These are phyloP conservation scores for Hura crepitans DNA, from an alignment of 441 rosid species.

Conservation along the genomic window DNA sequence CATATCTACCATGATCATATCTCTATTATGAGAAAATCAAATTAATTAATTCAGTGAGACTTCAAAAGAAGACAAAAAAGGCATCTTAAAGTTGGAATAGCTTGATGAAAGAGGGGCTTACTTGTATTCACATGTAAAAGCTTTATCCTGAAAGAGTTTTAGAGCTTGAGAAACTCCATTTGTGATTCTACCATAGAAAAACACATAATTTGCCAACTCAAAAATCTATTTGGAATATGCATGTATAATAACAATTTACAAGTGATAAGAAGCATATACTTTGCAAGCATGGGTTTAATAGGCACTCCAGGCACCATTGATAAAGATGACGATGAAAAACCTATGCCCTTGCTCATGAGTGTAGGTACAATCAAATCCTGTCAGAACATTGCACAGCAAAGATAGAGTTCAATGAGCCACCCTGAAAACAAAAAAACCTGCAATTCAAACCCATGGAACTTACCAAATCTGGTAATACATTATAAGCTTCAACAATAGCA, in stretches of 20 bases:
- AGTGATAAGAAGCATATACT: conserved; percentile 36
- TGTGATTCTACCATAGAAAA: conserved; percentile 50
- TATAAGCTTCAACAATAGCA: conserved; percentile 73
- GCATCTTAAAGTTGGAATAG: conserved; percentile 7
- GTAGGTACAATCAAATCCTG: conserved; percentile 78
- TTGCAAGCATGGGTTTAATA: conserved; percentile 91
- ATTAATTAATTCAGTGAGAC: neutral
- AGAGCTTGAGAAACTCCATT: conserved; percentile 64
- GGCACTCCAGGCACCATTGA: conserved; percentile 85
- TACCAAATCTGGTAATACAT: conserved; percentile 77
- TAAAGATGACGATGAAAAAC: conserved; percentile 61
- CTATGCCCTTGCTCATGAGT: conserved; percentile 55
- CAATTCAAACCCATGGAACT: conserved; percentile 26
- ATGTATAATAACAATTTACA: conserved; percentile 13
- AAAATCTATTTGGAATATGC: conserved; percentile 10
- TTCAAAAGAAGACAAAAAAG: conserved; percentile 1
- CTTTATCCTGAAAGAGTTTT: conserved; percentile 53
- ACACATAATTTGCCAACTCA: conserved; percentile 19
- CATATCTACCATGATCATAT: neutral
- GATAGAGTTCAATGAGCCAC: neutral
- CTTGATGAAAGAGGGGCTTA: conserved; percentile 32
- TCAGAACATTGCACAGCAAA: conserved; percentile 19
- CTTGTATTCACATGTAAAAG: conserved; percentile 89
- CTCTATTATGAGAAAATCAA: neutral
- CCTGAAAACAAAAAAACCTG: conserved; percentile 6